Conservation (phyloP, 768 basidiomycete species). For the Tulasnella sp. region DNA sequence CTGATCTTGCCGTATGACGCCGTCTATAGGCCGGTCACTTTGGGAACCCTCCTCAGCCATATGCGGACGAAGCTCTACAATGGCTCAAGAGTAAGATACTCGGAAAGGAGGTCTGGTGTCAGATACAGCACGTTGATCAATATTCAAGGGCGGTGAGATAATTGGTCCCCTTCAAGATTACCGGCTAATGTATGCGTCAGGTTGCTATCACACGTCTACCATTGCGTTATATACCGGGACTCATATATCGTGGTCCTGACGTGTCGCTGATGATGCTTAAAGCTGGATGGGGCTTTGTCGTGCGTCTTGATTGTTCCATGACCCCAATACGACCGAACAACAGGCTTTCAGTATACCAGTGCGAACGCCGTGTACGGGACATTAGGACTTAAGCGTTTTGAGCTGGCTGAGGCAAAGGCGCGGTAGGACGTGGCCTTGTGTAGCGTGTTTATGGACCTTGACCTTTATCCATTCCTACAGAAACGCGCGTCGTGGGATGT, state of each 20-base stretch:
- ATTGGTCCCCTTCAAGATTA: neutral
- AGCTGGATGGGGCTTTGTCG: conserved; percentile 56
- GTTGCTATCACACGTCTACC: conserved; percentile 50
- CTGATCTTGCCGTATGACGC: neutral
- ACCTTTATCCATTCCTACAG: conserved; percentile 29
- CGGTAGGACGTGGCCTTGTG: conserved; percentile 35
- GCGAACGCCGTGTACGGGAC: conserved; percentile 69
- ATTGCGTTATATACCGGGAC: conserved; percentile 43
- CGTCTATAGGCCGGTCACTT: conserved; percentile 59
- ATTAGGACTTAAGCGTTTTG: conserved; percentile 50
- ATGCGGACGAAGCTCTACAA: conserved; percentile 54
- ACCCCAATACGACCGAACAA: neutral
- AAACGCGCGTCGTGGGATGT: conserved; percentile 56
- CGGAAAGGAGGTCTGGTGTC: conserved; percentile 53
- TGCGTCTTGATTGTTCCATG: neutral
- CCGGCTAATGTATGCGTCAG: conserved; percentile 29
- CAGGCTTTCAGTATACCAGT: conserved; percentile 43
- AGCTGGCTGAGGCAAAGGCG: conserved; percentile 50
- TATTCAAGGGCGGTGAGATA: conserved; percentile 64
- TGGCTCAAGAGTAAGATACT: conserved; percentile 53
- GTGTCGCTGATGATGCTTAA: conserved; percentile 64
- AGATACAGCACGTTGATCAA: conserved; percentile 65
- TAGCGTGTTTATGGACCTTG: neutral
- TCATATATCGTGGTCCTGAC: conserved; percentile 35
- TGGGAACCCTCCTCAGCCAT: conserved; percentile 66